Conservation (phyloP, 2,329 filamentous ascomycete genomes). For the Lachnellula cervina region DNA sequence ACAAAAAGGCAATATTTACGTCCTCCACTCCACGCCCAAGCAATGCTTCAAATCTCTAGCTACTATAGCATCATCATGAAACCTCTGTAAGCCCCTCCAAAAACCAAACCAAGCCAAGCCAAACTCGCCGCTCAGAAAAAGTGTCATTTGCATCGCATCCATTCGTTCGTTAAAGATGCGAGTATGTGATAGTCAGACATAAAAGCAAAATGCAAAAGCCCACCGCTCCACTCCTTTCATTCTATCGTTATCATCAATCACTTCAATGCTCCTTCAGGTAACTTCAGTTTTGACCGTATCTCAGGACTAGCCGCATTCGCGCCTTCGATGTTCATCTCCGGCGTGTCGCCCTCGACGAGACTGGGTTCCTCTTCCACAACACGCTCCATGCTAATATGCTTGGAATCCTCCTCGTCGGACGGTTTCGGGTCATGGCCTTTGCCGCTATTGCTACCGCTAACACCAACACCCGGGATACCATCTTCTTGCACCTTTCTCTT, state of each 20-base stretch:
- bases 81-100: not conserved
- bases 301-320: constrained; percentile 14
- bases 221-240: not conserved
- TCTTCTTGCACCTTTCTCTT: constrained; percentile 57
- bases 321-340: constrained; percentile 17
- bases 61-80: not conserved
- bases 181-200: not conserved
- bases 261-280: constrained; percentile 17
- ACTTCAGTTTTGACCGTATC: constrained; percentile 16
- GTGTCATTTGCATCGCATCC: not conserved
- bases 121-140: not conserved
- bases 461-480: constrained; percentile 45
- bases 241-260: not conserved
- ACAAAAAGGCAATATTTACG: not conserved
- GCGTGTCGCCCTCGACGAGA: constrained; percentile 22
- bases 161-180: not conserved
- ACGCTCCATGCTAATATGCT: constrained; percentile 28
- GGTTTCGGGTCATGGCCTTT: constrained; percentile 45
- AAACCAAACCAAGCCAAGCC: not conserved
- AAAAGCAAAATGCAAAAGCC: not conserved
- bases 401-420: constrained; percentile 18
- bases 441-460: constrained; percentile 59
- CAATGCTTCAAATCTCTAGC: not conserved
- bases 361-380: constrained; percentile 30
- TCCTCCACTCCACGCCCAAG: not conserved